phyloP scores from a whole-genome alignment of 306 rosid genomes.

The Medicago lupulina region DNA sequence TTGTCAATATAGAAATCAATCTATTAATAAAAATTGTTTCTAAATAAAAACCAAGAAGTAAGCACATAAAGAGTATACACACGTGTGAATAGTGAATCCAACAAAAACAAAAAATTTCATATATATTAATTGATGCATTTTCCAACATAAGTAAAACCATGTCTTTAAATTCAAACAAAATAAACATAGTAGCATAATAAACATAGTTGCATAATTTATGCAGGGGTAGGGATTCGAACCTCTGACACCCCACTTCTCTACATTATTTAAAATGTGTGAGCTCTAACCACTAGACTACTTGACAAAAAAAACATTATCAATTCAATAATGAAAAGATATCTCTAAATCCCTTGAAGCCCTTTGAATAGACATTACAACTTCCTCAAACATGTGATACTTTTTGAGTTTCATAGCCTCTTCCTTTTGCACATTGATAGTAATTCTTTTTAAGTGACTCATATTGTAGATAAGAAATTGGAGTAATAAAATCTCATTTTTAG shows the following conservation, averaged over 20 bases:
- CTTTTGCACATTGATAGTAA: neutral
- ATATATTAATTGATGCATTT: neutral
- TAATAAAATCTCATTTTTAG: neutral
- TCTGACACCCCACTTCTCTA: too few species aligned
- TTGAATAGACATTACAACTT: neutral
- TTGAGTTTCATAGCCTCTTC: neutral
- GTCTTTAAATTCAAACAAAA: neutral
- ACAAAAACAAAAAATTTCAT: neutral
- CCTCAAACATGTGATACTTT: neutral
- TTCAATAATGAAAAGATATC: slow-evolving; percentile 14
- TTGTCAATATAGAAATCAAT: too few species aligned
- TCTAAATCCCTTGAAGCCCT: slow-evolving; percentile 28
- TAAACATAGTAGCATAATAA: neutral
- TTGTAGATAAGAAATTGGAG: neutral
- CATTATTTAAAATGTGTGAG: too few species aligned
- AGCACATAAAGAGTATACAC: neutral
- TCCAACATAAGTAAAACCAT: neutral
- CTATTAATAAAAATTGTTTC: too few species aligned
- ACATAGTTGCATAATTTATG: too few species aligned
- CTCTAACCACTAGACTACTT: too few species aligned
- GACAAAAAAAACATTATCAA: too few species aligned
- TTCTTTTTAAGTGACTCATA: slow-evolving; percentile 15
- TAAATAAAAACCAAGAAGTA: neutral
- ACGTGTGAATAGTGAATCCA: neutral
- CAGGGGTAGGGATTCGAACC: too few species aligned